phyloP scores from a whole-genome alignment of 73 alveolate genomes.

The Effrenium voratum region DNA sequence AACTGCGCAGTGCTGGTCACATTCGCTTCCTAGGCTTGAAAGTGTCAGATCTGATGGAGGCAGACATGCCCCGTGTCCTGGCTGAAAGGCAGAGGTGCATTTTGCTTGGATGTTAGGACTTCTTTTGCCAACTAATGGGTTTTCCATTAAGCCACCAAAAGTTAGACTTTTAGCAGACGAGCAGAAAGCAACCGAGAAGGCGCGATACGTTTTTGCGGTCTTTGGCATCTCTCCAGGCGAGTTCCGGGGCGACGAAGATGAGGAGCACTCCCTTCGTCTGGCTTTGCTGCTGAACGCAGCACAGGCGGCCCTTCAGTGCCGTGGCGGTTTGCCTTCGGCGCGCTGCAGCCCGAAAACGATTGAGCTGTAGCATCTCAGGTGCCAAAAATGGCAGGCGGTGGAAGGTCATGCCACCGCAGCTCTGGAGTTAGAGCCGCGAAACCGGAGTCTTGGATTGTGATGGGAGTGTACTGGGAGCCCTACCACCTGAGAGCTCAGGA shows the following conservation, averaged over 20 bases:
- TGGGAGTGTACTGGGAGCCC: background rate
- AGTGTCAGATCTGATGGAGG: slow-evolving; percentile 61
- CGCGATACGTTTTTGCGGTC: background rate
- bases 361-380: background rate
- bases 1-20: no score
- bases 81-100: background rate
- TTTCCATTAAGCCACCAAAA: background rate
- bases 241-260: slow-evolving; percentile 74
- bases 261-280: slow-evolving; percentile 45
- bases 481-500: background rate
- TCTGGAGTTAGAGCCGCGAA: slow-evolving; percentile 40
- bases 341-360: background rate
- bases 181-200: background rate
- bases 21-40: slow-evolving; percentile 47
- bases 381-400: slow-evolving; percentile 20
- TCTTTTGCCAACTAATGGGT: background rate
- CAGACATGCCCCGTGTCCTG: slow-evolving; percentile 76
- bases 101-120: background rate
- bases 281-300: slow-evolving; percentile 68
- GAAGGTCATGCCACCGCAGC: slow-evolving; percentile 29
- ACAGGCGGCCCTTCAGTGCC: slow-evolving; percentile 74
- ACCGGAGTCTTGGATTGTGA: background rate
- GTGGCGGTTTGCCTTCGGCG: background rate
- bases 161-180: background rate
- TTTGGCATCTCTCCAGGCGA: slow-evolving; percentile 8